phyloP scores from a whole-genome alignment of 352 stramenopile species.

The Phytophthora europaea region DNA sequence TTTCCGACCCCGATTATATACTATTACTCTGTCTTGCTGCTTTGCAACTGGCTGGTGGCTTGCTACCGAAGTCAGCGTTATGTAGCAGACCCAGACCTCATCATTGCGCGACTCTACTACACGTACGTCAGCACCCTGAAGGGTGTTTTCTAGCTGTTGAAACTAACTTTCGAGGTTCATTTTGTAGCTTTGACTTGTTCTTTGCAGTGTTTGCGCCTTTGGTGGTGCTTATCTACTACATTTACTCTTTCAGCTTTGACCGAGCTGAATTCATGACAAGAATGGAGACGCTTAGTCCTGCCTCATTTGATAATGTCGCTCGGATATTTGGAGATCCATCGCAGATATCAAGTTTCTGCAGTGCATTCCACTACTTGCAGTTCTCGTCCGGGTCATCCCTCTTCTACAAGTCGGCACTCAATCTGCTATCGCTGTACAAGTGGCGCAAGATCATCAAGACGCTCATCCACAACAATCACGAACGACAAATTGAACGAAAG shows the following conservation, averaged over 20 bases:
- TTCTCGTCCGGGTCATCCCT: constrained; percentile 28
- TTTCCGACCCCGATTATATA: constrained; percentile 53
- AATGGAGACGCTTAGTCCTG: constrained; percentile 26
- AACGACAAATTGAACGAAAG: constrained; percentile 23
- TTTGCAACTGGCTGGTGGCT: constrained; percentile 53
- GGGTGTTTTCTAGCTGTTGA: neutral
- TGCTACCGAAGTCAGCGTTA: constrained; percentile 55
- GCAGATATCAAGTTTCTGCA: constrained; percentile 51
- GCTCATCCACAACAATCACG: constrained; percentile 46
- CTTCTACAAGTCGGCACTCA: constrained; percentile 50
- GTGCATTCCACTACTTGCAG: constrained; percentile 45
- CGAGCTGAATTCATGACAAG: constrained; percentile 33
- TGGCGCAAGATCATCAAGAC: constrained; percentile 53
- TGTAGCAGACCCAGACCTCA: constrained; percentile 30
- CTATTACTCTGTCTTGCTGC: constrained; percentile 49
- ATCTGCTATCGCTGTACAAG: constrained; percentile 58
- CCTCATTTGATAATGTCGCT: constrained; percentile 45
- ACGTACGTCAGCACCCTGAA: constrained; percentile 9
- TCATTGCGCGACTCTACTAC: constrained; percentile 30
- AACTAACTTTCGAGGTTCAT: neutral
- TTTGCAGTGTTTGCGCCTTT: constrained; percentile 60
- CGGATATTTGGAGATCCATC: constrained; percentile 50
- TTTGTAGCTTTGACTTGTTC: constrained; percentile 54
- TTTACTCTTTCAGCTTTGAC: constrained; percentile 52
- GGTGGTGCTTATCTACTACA: constrained; percentile 48